Base-by-base conservation (phyloP, 495 filamentous ascomycete genomes). In the Aspergillus leporis region DNA sequence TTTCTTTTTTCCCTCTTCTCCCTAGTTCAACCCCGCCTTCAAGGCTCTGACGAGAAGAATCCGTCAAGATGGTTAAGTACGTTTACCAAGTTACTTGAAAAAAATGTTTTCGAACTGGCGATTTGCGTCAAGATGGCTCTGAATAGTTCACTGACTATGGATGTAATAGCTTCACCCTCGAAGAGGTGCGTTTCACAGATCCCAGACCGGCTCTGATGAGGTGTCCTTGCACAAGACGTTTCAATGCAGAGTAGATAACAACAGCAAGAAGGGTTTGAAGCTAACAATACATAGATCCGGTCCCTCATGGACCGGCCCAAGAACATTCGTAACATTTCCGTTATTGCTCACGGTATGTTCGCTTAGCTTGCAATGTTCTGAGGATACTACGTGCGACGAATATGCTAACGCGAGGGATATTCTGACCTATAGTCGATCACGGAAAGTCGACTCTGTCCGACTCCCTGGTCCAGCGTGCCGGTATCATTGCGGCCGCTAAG, bases 11-110 rank as follows among this genome's bases (percentile, higher is more conserved):
- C 58, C 58, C 65, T 58, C 55, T 60, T 58, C 46, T 62, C 56
- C 59, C 43, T 59, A 63, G 56, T 56, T 59, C 64, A 68, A 70
- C 66, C 76, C 70, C 68, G 74, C 74, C 75, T 74, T 71, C 67
- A 61, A 72, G 72, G 66, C 55, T 63, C 76, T 82, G 71, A 72
- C 64, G 66, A 68, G 72, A 80, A 78, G 90, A 85, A 75, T 88
- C 91, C 89, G 91, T 78, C 87, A 96, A 91, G 74, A 98, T 98
- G 94, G 94, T 98, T 72, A 97, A 98, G 94, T 98, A 91, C 88
- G 94, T 95, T 46, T 47, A 63, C 62, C 51, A 48, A 59, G 40
- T 23, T 57, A 34, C 36, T 5, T 43, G 45, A 51, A 6, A n/a
- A n/a, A n/a, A n/a, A 34, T 41, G 50, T 12, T 36, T 53, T 8